Evolutionary conservation across 2,329 filamentous ascomycete genomes (phyloP), one percentile per base, ranked within the genome.

Genomic region (Claviceps sp.): DNA sequence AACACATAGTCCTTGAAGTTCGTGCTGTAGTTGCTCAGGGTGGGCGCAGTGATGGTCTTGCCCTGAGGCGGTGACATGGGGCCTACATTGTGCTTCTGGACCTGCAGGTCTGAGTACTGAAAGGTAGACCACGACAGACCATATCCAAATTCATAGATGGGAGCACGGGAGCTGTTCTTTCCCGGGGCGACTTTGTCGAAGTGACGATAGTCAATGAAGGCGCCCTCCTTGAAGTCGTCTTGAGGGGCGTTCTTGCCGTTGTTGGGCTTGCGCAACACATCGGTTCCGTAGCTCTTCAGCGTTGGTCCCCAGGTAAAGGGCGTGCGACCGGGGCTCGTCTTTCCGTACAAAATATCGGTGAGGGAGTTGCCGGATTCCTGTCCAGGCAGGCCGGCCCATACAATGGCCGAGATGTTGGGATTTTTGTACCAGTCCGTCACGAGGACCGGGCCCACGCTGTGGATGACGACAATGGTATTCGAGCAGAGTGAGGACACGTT

Each of bases 401-500:
- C 65, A 50, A 95, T 88, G 41, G 87, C 88, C 1, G 86, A 89
- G 48, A 95, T 75, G 66, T 95, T 95, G 38, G 81, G 78, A 66
- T 81, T 82, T 50, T 86, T 70, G 60, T 86, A 82, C 76, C 82
- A 91, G 9, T 87, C 79, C 13, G 82, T 79, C 24, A 96, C 69
- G 1, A 94, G 70, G 4, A 94, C 86, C 1, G 90, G 81, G 0
- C 89, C 89, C 3, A 84, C 79, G 1, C 86, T 88, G 72, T 97
- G 91, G 54, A 97, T 84, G 53, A 96, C 81, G 16, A 97, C 87
- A 54, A 97, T 85, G 13, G 89, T 95, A 75, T 96, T 95, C 71
- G 84, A 82, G 74, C 85, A 90, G 55, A 81, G 64, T 7, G 81
- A 75, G 1, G 88, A 82, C 11, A 95, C 87, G 47, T 85, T 88